Evolutionary conservation across 1,284 basidiomycete species (phyloP), one percentile per base, ranked within the genome.

Genomic region (Leucoagaricus sp.): DNA sequence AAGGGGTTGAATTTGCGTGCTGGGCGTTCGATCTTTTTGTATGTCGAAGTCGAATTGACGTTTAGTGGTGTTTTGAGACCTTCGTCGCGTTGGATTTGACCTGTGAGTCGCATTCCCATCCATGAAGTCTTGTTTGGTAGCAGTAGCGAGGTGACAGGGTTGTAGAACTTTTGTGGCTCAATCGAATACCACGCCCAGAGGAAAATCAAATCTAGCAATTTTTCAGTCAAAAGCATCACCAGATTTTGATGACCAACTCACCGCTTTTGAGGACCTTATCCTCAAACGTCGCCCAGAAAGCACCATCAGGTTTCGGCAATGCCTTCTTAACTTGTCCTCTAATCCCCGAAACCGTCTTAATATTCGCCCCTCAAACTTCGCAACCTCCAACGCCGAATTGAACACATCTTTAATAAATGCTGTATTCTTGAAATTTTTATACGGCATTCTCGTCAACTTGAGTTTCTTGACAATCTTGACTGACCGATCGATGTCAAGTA

Each of bases 361-460:
- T 86, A 69, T 93, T 94, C 12, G 96, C 97, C 9, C 97, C 97
- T 99, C 97, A 65, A 99, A 99, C 73, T 98, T 98, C 59, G 96
- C 94, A 10, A 99, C 95, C 72, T 99, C 96, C 29, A 99, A 81
- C 10, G 93, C 87, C 49, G 85, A 88, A 59, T 77, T 89, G 77
- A 99, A 99, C 96, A 99, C 99, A 69, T 98, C 94, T 77, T 91
- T 95, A 65, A 99, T 81, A 70, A 99, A 99, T 0, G 95, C 97
- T 13, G 97, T 99, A 74, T 99, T 99, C 78, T n/a, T n/a, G n/a
- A n/a, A n/a, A n/a, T n/a, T n/a, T n/a, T n/a, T 98, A 76, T 89
- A 93, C 25, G 97, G 96, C 26, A 87, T 82, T 45, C 97, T 97
- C 0, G 95, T 99, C 56, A 99, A 76, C 77, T 99, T 99, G 65